A percentile compares a stretch with the other conserved stretches of the same genome.
phyloP scores from a whole-genome alignment of 2,329 filamentous ascomycete genomes.

The Parafenestella ontariensis region DNA sequence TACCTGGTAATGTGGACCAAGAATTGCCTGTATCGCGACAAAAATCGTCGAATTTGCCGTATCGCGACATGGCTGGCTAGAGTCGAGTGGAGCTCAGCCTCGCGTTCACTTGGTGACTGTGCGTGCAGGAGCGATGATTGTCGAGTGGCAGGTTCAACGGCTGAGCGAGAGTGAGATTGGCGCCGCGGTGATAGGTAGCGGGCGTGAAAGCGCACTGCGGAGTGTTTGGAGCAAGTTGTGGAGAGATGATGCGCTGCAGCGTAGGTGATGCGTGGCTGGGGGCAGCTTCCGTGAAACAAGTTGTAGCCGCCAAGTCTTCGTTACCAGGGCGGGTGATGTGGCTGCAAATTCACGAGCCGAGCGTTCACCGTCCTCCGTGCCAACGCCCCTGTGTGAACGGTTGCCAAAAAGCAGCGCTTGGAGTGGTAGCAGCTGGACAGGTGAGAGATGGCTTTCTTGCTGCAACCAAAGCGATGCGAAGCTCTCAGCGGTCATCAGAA shows the following conservation, averaged over 20 bases:
- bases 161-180: slow-evolving; percentile 8
- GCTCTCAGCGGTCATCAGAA: slow-evolving; percentile 9
- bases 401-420: background rate
- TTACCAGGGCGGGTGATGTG: slow-evolving; percentile 20
- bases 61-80: slow-evolving; percentile 41
- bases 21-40: slow-evolving; percentile 58
- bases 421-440: background rate
- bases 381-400: slow-evolving; percentile 7
- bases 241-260: slow-evolving; percentile 31
- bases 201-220: slow-evolving; percentile 13
- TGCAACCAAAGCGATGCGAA: slow-evolving; percentile 5
- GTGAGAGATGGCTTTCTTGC: slow-evolving; percentile 9
- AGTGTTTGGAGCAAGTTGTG: slow-evolving; percentile 10
- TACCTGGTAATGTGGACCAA: slow-evolving; percentile 51
- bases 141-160: slow-evolving; percentile 7
- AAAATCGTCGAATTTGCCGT: slow-evolving; percentile 54
- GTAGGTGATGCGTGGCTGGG: slow-evolving; percentile 24
- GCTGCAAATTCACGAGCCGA: slow-evolving; percentile 9
- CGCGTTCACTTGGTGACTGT: slow-evolving; percentile 19
- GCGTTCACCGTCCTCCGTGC: slow-evolving; percentile 1
- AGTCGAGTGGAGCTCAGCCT: slow-evolving; percentile 35
- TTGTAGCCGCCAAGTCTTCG: slow-evolving; percentile 24
- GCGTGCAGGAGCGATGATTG: slow-evolving; percentile 22
- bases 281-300: slow-evolving; percentile 24
- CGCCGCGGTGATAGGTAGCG: slow-evolving; percentile 14